Evolutionary conservation across 2,329 filamentous ascomycete species (phyloP).

Genomic region (Arthrobotrys entomopaga): DNA sequence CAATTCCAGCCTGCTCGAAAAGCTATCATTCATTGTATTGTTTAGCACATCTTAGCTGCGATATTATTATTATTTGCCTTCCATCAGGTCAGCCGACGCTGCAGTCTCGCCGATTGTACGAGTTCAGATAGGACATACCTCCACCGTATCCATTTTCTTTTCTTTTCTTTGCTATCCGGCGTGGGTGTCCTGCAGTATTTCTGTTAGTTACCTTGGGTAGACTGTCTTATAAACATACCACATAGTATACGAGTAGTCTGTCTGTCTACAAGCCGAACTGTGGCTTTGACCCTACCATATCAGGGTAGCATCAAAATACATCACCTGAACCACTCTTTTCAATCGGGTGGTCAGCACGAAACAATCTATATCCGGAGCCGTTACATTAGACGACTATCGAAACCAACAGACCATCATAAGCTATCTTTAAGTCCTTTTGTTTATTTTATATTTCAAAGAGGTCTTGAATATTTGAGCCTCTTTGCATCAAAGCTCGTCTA

Average conservation of each 20-base stretch:
- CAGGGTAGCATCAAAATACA: slow-evolving; percentile 36
- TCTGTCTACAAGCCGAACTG: slow-evolving; percentile 5
- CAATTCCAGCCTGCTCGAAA: no score
- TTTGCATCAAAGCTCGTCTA: slow-evolving; percentile 4
- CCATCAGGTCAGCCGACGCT: slow-evolving; percentile 36
- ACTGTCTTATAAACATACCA: slow-evolving; percentile 7
- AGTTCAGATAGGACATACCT: neutral
- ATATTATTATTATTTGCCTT: slow-evolving; percentile 32
- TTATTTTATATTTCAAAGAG: slow-evolving; percentile 2
- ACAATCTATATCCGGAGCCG: neutral
- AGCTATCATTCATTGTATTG: no score
- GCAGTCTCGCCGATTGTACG: slow-evolving; percentile 15
- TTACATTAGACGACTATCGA: no score
- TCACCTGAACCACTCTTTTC: slow-evolving; percentile 38
- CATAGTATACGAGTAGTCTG: neutral
- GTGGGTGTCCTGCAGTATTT: slow-evolving; percentile 33
- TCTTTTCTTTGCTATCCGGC: slow-evolving; percentile 17
- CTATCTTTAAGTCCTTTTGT: no score
- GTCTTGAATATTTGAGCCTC: slow-evolving; percentile 39
- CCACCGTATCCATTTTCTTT: slow-evolving; percentile 15
- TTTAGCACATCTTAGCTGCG: neutral
- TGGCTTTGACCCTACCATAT: neutral
- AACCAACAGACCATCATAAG: no score
- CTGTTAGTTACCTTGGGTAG: slow-evolving; percentile 16
- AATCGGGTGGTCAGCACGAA: neutral